phyloP scores from a whole-genome alignment of 129 eudicot genomes.

The Saussurea involucrata region DNA sequence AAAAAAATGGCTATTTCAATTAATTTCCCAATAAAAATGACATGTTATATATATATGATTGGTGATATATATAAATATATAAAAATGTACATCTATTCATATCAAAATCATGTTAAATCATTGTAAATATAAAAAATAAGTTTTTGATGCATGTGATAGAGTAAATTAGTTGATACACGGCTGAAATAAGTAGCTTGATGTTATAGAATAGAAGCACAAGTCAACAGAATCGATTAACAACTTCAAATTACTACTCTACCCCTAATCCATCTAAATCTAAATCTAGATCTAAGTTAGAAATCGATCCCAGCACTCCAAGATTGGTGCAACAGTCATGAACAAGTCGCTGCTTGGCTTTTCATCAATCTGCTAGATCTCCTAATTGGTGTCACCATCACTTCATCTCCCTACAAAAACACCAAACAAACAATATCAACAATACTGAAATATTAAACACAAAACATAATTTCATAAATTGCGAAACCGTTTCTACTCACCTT shows the following conservation, averaged over 20 bases:
- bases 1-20: no score
- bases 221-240: slow-evolving; percentile 9
- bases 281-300: slow-evolving; percentile 18
- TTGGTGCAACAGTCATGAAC: slow-evolving; percentile 40
- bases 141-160: no score
- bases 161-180: no score
- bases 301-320: slow-evolving; percentile 13
- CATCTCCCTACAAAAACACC: slow-evolving; percentile 58
- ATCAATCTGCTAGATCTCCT: slow-evolving; percentile 88
- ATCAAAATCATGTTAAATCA: no score
- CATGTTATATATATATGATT: no score
- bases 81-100: no score
- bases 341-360: slow-evolving; percentile 47
- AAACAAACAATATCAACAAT: slow-evolving; percentile 21
- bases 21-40: no score
- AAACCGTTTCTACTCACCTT: slow-evolving; percentile 38
- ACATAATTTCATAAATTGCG: background rate
- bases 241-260: slow-evolving; percentile 11
- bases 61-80: no score
- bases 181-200: slow-evolving; percentile 12
- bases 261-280: slow-evolving; percentile 9
- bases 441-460: background rate
- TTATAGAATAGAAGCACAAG: background rate
- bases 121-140: no score
- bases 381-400: slow-evolving; percentile 78